These are phyloP conservation scores for Elongisporangium undulatum DNA, from an alignment of 352 stramenopile species.

Conservation along the genomic window DNA sequence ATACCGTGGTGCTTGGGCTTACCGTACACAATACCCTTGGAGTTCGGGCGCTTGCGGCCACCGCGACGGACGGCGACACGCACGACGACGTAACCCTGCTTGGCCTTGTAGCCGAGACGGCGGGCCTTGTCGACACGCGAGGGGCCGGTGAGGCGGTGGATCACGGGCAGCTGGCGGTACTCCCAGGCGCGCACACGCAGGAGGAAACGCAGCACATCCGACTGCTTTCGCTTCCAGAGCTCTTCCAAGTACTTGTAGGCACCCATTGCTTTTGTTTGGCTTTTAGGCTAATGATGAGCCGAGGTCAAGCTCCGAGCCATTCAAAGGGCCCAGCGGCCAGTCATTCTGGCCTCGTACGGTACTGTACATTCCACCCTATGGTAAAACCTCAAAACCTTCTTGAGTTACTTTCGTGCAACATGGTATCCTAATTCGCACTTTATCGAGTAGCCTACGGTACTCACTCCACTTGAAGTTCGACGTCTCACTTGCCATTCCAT, in stretches of 20 bases:
- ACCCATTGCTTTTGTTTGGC: constrained; percentile 90
- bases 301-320: constrained; percentile 6
- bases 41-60: constrained; percentile 98
- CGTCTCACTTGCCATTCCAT: not conserved
- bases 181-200: constrained; percentile 97
- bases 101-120: constrained; percentile 99
- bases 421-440: constrained; percentile 1
- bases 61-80: constrained; percentile 97
- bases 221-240: constrained; percentile 99
- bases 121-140: constrained; percentile 99
- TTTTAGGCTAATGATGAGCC: constrained; percentile 20
- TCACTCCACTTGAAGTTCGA: constrained; percentile 1
- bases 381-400: constrained; percentile 5
- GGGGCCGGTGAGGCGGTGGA: constrained; percentile 93
- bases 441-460: not conserved
- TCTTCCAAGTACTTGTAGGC: constrained; percentile 99
- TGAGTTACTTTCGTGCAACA: constrained; percentile 2
- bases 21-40: constrained; percentile 99
- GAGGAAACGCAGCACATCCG: constrained; percentile 99
- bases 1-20: constrained; percentile 99
- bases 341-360: constrained; percentile 8
- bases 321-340: constrained; percentile 7
- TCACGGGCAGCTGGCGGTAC: constrained; percentile 98
- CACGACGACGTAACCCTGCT: constrained; percentile 99
- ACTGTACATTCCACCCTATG: not conserved